phyloP scores from a whole-genome alignment of 2,329 filamentous ascomycete species.

The Sarocladium kiliense region DNA sequence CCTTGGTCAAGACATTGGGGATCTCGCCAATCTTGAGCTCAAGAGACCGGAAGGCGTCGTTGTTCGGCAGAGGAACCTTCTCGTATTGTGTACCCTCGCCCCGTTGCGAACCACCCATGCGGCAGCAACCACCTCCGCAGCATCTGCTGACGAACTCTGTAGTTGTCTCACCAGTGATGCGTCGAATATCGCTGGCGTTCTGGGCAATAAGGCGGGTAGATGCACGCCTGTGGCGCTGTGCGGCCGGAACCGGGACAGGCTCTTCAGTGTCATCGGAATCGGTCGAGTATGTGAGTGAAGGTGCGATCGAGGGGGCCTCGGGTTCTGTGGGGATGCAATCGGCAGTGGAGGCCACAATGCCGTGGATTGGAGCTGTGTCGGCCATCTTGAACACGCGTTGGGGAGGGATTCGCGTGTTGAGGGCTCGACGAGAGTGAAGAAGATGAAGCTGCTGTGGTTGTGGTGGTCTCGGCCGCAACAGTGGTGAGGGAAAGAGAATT shows the following conservation, averaged over 20 bases:
- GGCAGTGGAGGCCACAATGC: slow-evolving; percentile 33
- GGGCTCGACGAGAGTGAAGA: slow-evolving; percentile 5
- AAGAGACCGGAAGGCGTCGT: slow-evolving; percentile 77
- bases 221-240: slow-evolving; percentile 52
- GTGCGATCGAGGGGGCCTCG: slow-evolving; percentile 45
- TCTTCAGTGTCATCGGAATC: slow-evolving; percentile 53
- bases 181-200: slow-evolving; percentile 56
- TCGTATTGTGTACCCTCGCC: slow-evolving; percentile 47
- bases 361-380: slow-evolving; percentile 28
- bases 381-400: slow-evolving; percentile 22
- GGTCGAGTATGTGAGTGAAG: slow-evolving; percentile 59
- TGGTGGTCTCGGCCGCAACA: slow-evolving; percentile 11
- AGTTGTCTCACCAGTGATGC: slow-evolving; percentile 60
- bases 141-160: slow-evolving; percentile 58
- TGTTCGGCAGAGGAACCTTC: slow-evolving; percentile 61
- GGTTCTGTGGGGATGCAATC: slow-evolving; percentile 41
- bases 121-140: slow-evolving; percentile 60
- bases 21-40: slow-evolving; percentile 71
- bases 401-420: slow-evolving; percentile 11
- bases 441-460: slow-evolving; percentile 10
- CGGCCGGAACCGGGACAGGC: slow-evolving; percentile 26
- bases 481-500: slow-evolving; percentile 11
- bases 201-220: slow-evolving; percentile 65
- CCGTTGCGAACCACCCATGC: slow-evolving; percentile 42
- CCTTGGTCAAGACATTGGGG: slow-evolving; percentile 65